Conservation (phyloP, 441 rosid genomes). For the Corymbia citriodora region DNA sequence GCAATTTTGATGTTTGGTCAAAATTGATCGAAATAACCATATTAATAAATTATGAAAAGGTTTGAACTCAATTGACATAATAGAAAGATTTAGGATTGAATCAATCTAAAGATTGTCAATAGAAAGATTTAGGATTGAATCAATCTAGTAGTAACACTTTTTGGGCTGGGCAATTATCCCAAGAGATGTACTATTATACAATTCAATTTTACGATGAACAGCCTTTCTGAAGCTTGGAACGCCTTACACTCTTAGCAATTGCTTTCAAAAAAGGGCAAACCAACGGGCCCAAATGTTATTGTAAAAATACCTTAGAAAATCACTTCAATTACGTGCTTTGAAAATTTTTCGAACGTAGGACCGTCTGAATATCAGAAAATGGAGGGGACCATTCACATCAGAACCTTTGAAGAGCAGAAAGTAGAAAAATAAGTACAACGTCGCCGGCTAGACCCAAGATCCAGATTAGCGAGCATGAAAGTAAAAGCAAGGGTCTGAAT, state of each 20-base stretch:
- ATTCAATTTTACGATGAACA: neutral
- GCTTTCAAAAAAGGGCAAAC: neutral
- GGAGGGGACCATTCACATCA: neutral
- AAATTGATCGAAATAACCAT: too few species aligned
- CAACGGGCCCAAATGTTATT: neutral
- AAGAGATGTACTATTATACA: neutral
- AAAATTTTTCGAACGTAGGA: neutral
- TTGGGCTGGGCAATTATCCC: neutral
- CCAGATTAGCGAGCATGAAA: neutral
- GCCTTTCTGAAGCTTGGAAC: neutral
- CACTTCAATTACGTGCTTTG: neutral
- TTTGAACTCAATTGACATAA: too few species aligned
- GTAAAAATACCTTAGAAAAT: neutral
- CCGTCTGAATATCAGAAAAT: neutral
- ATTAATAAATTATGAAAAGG: too few species aligned
- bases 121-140: too few species aligned
- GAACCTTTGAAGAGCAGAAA: neutral
- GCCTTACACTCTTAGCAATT: neutral
- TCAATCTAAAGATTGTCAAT: too few species aligned
- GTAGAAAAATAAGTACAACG: neutral
- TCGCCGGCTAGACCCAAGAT: neutral
- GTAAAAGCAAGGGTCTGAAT: neutral
- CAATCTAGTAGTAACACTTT: too few species aligned
- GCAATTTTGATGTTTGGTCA: too few species aligned
- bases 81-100: too few species aligned